Conservation (phyloP, 2,329 filamentous ascomycete genomes). For the Aspergillus nomiae region DNA sequence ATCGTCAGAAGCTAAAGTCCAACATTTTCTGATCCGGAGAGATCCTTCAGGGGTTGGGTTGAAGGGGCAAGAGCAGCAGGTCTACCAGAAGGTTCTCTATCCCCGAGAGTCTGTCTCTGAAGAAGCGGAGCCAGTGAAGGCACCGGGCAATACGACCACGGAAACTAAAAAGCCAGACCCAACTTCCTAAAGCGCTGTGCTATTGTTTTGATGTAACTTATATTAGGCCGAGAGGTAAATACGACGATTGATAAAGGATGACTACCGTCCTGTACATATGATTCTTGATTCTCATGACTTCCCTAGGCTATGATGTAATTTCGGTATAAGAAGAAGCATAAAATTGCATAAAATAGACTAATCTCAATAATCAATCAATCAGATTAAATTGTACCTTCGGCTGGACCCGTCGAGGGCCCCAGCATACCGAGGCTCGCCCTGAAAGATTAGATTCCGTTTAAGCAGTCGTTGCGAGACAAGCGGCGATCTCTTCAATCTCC, state of each 20-base stretch:
- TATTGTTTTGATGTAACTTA: background rate
- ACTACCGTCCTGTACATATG: background rate
- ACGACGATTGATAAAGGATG: background rate
- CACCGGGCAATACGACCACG: background rate
- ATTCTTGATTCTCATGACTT: background rate
- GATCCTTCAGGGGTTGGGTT: slow-evolving; percentile 57
- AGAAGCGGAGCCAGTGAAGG: background rate
- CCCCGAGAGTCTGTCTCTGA: background rate
- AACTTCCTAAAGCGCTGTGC: background rate
- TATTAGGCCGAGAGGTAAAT: background rate
- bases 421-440: background rate
- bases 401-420: background rate
- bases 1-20: slow-evolving; percentile 65
- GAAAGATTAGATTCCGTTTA: background rate
- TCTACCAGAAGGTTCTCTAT: slow-evolving; percentile 40
- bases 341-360: background rate
- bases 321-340: background rate
- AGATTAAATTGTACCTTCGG: background rate
- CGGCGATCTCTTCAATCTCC: background rate
- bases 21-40: slow-evolving; percentile 74
- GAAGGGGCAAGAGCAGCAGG: slow-evolving; percentile 45
- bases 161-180: background rate
- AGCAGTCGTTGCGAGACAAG: background rate
- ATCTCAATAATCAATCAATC: background rate
- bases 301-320: background rate